Evolutionary conservation across 805 yeast species (phyloP), one percentile per base, ranked within the genome.

Genomic region (Ascoidea tarda): DNA sequence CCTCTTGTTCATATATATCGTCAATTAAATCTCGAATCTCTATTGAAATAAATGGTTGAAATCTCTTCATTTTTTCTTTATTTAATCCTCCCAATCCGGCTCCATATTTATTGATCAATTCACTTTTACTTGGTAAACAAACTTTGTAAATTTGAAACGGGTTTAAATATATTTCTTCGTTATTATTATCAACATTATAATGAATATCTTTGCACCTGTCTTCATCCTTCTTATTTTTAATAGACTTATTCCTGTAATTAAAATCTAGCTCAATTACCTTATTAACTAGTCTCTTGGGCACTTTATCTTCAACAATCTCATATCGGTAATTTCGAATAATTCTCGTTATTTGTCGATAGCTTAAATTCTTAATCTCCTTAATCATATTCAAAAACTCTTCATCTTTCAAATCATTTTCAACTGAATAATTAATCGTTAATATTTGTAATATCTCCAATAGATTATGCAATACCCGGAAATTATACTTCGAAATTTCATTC

Each of bases 321-420:
- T 88, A 86, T 49, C 86, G 78, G 67, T 93, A 93, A 59, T 81
- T 77, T 56, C 86, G 84, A 42, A 84, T 75, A 0, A 81, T 77
- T 60, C 84, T 82, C 55, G 82, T 67, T 48, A 93, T 63, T 62
- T 90, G 97, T 46, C 69, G 68, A 31, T 87, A 81, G 52, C 84
- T 83, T 54, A 93, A 69, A 12, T 76, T 78, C 57, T 83, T 73
- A 53, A 78, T 74, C 16, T 68, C 67, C 38, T 79, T 62, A 6
- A 86, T 77, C 10, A 74, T 70, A 6, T 75, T 73, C 51, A 86
- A 71, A 46, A 81, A 69, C 52, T 82, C 89, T 53, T 81, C 84
- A 54, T 79, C 81, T 16, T 75, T 75, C 48, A 90, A 48, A 31
- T 32, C 42, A 8, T 44, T 49, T 32, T 49, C 51, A 16, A 50